Base-by-base conservation (phyloP, 2,329 filamentous ascomycete genomes). In the Ilyonectria robusta region DNA sequence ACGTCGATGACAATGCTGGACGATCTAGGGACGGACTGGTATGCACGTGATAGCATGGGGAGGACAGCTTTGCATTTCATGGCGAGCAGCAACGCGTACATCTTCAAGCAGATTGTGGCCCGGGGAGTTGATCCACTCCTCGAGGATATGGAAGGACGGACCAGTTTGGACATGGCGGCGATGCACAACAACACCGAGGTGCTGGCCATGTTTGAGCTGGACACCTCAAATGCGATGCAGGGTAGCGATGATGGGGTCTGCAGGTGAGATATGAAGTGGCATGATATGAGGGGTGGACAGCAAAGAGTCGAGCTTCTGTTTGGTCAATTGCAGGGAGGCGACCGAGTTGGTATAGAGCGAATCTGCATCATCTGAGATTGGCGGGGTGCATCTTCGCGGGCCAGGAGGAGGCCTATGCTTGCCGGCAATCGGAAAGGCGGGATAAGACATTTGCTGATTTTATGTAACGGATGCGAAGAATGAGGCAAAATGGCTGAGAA, bases 341-440 rank as follows among this genome's bases (percentile, higher is more conserved):
- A 26, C 26, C 40, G 29, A 29, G n/a, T 40, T 58, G 63, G 63
- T 57, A 17, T 51, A 63, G 35, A 51, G 51, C 33, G 42, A 70
- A 73, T 71, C 69, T 72, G 65, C 57, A 73, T 71, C 65, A 72
- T 74, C 67, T 75, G 50, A 62, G 71, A 70, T 75, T 75, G 59
- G 59, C 51, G 57, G 63, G 66, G 23, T 65, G 42, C 62, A 35
- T 48, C 29, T 10, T 48, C 67, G 47, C 69, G 71, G 73, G 11
- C 31, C 31, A 33, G 8, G 31, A 33, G 31, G 31, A 33, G 31
- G 31, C 31, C 31, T 33, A 33, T 33, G 31, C 31, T 33, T 33
- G 31, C 8, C 31, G 31, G 8, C 7, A 33, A 33, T 33, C 11
- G 31, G 31, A 11, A 33, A 72, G 70, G 69, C 50, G 19, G 35